Conservation (phyloP, 2,329 filamentous ascomycete species). For the Phaeomoniella chlamydospora region DNA sequence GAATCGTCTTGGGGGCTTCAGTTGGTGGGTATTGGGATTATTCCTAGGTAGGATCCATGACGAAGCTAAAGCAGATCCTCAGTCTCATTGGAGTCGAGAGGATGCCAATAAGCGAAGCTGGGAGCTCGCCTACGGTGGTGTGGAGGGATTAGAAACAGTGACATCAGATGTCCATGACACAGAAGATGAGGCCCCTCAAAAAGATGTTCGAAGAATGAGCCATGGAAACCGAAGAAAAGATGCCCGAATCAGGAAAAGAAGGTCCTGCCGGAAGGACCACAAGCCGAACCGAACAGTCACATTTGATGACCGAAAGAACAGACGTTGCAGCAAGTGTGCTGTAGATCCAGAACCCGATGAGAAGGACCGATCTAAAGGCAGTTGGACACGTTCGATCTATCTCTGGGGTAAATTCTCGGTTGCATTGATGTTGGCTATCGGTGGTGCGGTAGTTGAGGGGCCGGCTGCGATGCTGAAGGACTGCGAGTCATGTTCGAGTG, state of each 20-base stretch:
- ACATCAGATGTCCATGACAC: no score
- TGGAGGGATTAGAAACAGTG: not conserved
- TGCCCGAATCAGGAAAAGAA: constrained; percentile 5
- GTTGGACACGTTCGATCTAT: constrained; percentile 15
- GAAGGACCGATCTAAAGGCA: constrained; percentile 1
- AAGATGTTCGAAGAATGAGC: no score
- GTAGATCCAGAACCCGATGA: not conserved
- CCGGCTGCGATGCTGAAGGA: constrained; percentile 23
- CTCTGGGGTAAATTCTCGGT: constrained; percentile 34
- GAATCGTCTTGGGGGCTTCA: constrained; percentile 15
- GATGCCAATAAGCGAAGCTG: not conserved
- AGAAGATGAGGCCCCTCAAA: no score
- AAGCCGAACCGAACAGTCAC: not conserved
- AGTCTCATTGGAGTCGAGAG: not conserved
- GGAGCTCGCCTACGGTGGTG: not conserved
- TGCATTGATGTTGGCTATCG: constrained; percentile 31
- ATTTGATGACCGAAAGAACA: not conserved
- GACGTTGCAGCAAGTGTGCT: not conserved
- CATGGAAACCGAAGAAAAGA: no score
- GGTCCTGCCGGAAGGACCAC: not conserved
- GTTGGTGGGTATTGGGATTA: constrained; percentile 21
- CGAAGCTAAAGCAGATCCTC: not conserved
- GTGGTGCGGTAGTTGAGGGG: constrained; percentile 31
- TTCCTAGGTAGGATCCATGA: constrained; percentile 11
- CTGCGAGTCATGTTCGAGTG: not conserved